Percentiles rank a stretch among this genome's conserved stretches.
Evolutionary conservation across 352 stramenopile species (phyloP).

Genomic region (Peronospora belbahrii): DNA sequence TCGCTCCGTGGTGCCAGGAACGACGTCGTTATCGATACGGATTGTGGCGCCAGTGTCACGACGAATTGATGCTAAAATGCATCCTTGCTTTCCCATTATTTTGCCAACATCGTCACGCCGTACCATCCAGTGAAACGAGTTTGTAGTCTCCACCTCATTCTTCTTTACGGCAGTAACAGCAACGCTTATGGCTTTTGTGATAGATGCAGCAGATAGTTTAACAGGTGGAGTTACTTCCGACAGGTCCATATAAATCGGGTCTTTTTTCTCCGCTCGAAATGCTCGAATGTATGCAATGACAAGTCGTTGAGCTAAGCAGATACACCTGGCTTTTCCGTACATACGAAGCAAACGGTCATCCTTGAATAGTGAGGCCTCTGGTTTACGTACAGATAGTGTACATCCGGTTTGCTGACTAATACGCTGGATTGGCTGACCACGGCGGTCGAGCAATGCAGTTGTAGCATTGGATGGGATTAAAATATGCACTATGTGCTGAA

Average conservation of each 20-base stretch:
- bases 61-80: slow-evolving; percentile 38
- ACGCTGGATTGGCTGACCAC: slow-evolving; percentile 40
- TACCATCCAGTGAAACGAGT: slow-evolving; percentile 44
- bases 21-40: slow-evolving; percentile 33
- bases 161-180: slow-evolving; percentile 17
- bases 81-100: slow-evolving; percentile 51
- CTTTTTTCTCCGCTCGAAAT: slow-evolving; percentile 30
- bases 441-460: slow-evolving; percentile 40
- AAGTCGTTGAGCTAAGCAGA: slow-evolving; percentile 53
- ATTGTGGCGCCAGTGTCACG: slow-evolving; percentile 37
- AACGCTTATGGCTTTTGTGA: slow-evolving; percentile 35
- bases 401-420: slow-evolving; percentile 42
- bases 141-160: slow-evolving; percentile 20
- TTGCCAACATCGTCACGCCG: slow-evolving; percentile 39
- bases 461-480: slow-evolving; percentile 48
- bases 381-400: slow-evolving; percentile 46
- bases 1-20: slow-evolving; percentile 40
- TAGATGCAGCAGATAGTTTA: slow-evolving; percentile 27
- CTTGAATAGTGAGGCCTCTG: slow-evolving; percentile 34
- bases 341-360: slow-evolving; percentile 51
- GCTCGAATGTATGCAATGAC: slow-evolving; percentile 50
- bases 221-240: slow-evolving; percentile 16
- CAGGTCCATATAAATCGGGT: slow-evolving; percentile 51
- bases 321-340: slow-evolving; percentile 46
- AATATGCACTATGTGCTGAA: slow-evolving; percentile 53